Conservation (phyloP, 805 yeast genomes). For the Tetrapisispora fleetii region DNA sequence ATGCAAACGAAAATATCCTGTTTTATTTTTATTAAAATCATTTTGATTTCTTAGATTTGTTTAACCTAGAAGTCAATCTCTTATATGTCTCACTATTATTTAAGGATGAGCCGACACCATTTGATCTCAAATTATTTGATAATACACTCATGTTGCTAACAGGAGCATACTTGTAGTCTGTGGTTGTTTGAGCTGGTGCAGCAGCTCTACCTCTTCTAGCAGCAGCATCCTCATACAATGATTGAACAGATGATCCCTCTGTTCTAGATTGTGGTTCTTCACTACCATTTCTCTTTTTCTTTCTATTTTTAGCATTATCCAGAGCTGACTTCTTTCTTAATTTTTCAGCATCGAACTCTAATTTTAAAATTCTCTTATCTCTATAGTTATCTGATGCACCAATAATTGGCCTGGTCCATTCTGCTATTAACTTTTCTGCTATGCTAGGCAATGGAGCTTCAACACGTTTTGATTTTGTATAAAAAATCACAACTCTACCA, state of each 20-base stretch:
- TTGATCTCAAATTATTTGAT: conserved; percentile 31
- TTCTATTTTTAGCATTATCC: conserved; percentile 24
- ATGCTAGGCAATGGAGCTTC: conserved; percentile 77
- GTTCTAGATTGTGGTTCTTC: conserved; percentile 7
- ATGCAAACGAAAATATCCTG: neutral
- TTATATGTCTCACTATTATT: conserved; percentile 71
- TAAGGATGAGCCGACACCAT: conserved; percentile 43
- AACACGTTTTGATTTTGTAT: conserved; percentile 82
- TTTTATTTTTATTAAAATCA: neutral
- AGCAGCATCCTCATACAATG: conserved; percentile 82
- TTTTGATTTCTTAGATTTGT: conserved; percentile 18
- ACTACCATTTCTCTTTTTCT: conserved; percentile 20
- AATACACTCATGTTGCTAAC: conserved; percentile 44
- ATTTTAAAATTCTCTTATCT: conserved; percentile 65
- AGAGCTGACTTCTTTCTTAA: conserved; percentile 31
- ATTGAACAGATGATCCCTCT: conserved; percentile 33
- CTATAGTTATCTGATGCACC: conserved; percentile 91
- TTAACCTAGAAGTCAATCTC: conserved; percentile 46
- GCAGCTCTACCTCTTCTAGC: conserved; percentile 90
- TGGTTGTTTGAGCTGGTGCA: conserved; percentile 83
- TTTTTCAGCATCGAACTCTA: conserved; percentile 55
- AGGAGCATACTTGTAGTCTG: conserved; percentile 88
- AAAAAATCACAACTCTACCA: conserved; percentile 88
- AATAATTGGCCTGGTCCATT: conserved; percentile 97
- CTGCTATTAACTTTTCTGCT: conserved; percentile 86